Evolutionary conservation across 495 filamentous ascomycete species (phyloP), one percentile per base, ranked within the genome.

Genomic region (Emericellopsis terricola): DNA sequence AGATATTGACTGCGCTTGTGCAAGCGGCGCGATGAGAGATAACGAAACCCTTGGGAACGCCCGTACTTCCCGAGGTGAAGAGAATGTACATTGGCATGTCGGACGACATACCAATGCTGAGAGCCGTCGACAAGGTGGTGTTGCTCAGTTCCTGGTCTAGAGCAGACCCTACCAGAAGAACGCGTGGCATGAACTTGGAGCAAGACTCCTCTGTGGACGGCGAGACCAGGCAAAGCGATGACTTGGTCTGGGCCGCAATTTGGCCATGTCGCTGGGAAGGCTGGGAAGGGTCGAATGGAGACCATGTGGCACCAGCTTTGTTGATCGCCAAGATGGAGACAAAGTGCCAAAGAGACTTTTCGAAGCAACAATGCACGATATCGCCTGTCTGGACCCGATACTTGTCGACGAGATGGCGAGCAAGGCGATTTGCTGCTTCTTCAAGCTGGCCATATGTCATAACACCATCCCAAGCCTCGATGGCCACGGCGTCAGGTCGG

Each of bases 391-490:
- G 54, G 19, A 73, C 57, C 4, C 70, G 65, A 11, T 20, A 33
- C 8, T 55, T 49, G 0, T 31, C 38, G 28, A 55, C 45, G 17
- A 71, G 45, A 15, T 55, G 48, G 15, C 38, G 48, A 5, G 66
- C 65, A 15, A 76, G 39, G 26, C 43, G 49, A 40, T 19, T 51
- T 44, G 63, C 47, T 11, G 59, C 38, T 8, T 37, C 24, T 15
- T 69, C 60, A 18, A 76, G 49, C 38, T 74, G 55, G 2, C 31
- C 41, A 41, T 59, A 75, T 0, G 61, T 66, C 20, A 76, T 40
- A 5, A 39, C 58, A 15, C 65, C 68, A 53, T 76, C 71, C 69
- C 71, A 73, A n/a, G 47, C 47, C 27, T 39, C 38, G 4, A 55
- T 34, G 1, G 51, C 49, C 32, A 37, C 28, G 6, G 32, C 38